Percentiles rank a stretch among this genome's conserved stretches.
These are phyloP conservation scores for Nakazawaea anatomiae DNA, from an alignment of 805 yeast genomes.

Conservation along the genomic window DNA sequence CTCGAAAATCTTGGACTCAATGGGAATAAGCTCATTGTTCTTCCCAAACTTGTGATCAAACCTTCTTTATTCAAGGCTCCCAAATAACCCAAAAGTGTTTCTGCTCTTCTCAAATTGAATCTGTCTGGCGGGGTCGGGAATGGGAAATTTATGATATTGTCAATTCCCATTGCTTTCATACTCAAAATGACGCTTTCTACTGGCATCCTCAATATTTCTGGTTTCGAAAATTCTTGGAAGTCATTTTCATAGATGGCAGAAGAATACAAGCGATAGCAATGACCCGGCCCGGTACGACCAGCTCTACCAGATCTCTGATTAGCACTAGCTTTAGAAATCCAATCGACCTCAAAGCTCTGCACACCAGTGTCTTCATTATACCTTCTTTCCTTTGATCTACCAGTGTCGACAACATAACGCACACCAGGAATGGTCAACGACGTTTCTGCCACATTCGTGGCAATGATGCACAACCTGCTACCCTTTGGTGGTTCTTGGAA, in stretches of 20 bases:
- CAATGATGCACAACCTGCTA: slow-evolving; percentile 82
- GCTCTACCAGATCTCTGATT: slow-evolving; percentile 95
- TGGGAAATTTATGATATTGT: slow-evolving; percentile 85
- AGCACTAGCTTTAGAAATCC: slow-evolving; percentile 95
- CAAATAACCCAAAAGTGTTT: slow-evolving; percentile 56
- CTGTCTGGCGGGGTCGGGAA: slow-evolving; percentile 92
- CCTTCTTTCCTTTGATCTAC: slow-evolving; percentile 85
- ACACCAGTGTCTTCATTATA: slow-evolving; percentile 82
- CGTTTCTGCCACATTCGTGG: slow-evolving; percentile 98
- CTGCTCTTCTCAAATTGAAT: slow-evolving; percentile 53
- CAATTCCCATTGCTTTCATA: slow-evolving; percentile 97
- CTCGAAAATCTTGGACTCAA: slow-evolving; percentile 90
- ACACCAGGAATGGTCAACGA: slow-evolving; percentile 95
- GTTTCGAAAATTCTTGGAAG: slow-evolving; percentile 74
- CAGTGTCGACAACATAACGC: slow-evolving; percentile 91
- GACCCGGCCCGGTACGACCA: slow-evolving; percentile 95
- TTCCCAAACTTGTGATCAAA: slow-evolving; percentile 71
- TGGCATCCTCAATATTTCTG: slow-evolving; percentile 93
- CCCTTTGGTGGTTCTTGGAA: slow-evolving; percentile 83
- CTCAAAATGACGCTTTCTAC: slow-evolving; percentile 92
- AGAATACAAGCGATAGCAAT: slow-evolving; percentile 85
- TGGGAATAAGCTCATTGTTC: slow-evolving; percentile 85
- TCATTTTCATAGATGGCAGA: slow-evolving; percentile 91
- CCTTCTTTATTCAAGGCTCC: slow-evolving; percentile 68
- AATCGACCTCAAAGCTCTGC: slow-evolving; percentile 84